A percentile compares a stretch with the other conserved stretches of the same genome.
Evolutionary conservation across 495 filamentous ascomycete genomes (phyloP).

Genomic region (Parmelia sp.): DNA sequence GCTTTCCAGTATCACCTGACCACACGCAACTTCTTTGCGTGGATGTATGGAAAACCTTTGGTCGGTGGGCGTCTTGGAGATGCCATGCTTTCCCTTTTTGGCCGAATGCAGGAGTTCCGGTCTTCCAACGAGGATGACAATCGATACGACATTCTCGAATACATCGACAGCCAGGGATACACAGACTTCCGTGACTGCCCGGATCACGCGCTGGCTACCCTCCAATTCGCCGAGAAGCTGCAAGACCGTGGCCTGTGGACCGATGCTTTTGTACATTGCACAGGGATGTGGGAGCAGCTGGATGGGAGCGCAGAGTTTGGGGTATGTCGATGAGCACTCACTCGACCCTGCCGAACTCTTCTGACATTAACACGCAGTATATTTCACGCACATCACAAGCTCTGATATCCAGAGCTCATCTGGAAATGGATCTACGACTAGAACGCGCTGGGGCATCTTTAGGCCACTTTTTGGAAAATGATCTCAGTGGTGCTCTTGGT

Average conservation of each 20-base stretch:
- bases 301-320: conserved; percentile 47
- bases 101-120: conserved; percentile 52
- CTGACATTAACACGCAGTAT: conserved; percentile 33
- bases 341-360: neutral
- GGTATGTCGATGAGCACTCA: conserved; percentile 33
- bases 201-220: conserved; percentile 52
- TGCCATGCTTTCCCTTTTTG: conserved; percentile 50
- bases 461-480: conserved; percentile 53
- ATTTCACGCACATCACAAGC: conserved; percentile 49
- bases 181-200: conserved; percentile 51
- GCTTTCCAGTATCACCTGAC: conserved; percentile 52
- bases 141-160: conserved; percentile 46
- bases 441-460: conserved; percentile 43
- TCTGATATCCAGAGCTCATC: conserved; percentile 51
- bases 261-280: conserved; percentile 60
- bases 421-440: conserved; percentile 58
- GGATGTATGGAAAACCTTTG: conserved; percentile 51
- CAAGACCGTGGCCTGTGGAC: conserved; percentile 51
- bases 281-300: conserved; percentile 57
- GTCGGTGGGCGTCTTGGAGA: conserved; percentile 54
- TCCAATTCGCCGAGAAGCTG: conserved; percentile 57
- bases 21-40: conserved; percentile 65
- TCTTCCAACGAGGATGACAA: conserved; percentile 38
- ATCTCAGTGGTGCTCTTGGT: conserved; percentile 50
- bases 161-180: conserved; percentile 56